Evolutionary conservation across 768 basidiomycete genomes (phyloP), one percentile per base, ranked within the genome.

Genomic region (Hericium erinaceus): DNA sequence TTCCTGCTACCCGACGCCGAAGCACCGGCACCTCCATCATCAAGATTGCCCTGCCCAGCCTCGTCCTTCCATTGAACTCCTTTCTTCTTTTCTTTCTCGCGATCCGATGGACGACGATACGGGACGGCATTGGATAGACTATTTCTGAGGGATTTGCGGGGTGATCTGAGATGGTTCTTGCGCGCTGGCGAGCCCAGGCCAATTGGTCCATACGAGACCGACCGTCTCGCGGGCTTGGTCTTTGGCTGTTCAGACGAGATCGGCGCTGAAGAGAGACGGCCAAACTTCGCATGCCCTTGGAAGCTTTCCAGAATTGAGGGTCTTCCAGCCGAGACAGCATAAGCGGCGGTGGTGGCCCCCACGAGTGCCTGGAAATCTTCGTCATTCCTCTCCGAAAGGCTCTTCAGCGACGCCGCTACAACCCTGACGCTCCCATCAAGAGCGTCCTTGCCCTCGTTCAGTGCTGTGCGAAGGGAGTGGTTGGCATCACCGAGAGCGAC

Each of bases 51-150:
- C 66, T 85, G 84, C n/a, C 90, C 90, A 6, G 78, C 89, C 69
- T 93, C 87, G 63, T 93, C 90, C 57, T 78, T 80, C 92, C 92
- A 94, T 66, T 93, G 89, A 3, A 94, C 88, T 55, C 80, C 85
- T 68, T 92, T 92, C 63, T 77, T 79, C 58, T 77, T 75, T 57
- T 75, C 81, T 60, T 79, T 81, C 66, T 83, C 80, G 66, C 82
- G 84, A 59, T 86, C 84, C 1, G 85, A 82, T 16, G 77, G 75
- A 54, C 82, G 78, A 41, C 84, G 76, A 65, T 87, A 85, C 2
- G 87, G 80, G 48, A 80, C 79, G 15, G 58, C 50, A 2, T 55
- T 52, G 33, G 74, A 70, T 22, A 83, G 67, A 62, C 83, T 88
- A 54, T 61, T 66, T 22, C 64, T 64, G 28, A 64, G 52, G 6